Evolutionary conservation across 768 basidiomycete species (phyloP), one percentile per base, ranked within the genome.

Genomic region (Tephrocybe sp.): DNA sequence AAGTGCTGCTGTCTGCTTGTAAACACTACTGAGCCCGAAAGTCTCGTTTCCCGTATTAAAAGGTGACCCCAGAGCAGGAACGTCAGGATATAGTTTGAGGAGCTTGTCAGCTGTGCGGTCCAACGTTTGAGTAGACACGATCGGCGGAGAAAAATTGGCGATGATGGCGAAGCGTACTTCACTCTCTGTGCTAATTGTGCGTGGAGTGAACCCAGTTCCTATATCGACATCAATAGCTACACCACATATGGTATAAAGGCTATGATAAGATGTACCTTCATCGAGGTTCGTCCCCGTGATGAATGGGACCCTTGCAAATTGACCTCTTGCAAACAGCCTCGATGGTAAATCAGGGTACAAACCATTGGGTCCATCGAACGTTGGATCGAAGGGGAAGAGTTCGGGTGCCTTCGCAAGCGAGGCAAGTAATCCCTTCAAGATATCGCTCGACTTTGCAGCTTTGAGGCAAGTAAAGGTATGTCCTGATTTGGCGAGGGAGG

Each of bases 251-350:
- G 33, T 24, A 16, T 3, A 39, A 27, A 3, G 8, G 33, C 30
- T 10, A n/a, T n/a, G 16, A 29, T 9, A 18, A 47, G n/a, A n/a
- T 37, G 7, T 19, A 72, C 76, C 76, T 65, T 78, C 77, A 53
- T 77, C 75, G n/a, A 69, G 59, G 46, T 64, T 67, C 3, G 69
- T 70, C 15, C 75, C 76, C 21, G 73, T 61, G 19, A 78, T 76
- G 53, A 75, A 73, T 0, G 76, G 75, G 3, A 78, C 23, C 16
- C 60, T 59, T 1, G 69, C 63, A 49, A 73, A 74, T 1, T 62
- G 61, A 0, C 73, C 71, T 4, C 50, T 25, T 1, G 60, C 51
- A 16, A 70, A 59, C 15, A 73, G 54, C 21, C 39, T 60, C 4
- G 72, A 71, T 1, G 75, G 66, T 1, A 67, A 47, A 25, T 72